Percentiles rank a stretch among this genome's conserved stretches.
These are phyloP conservation scores for Amanita polypyramis DNA, from an alignment of 768 basidiomycete genomes.

Conservation along the genomic window DNA sequence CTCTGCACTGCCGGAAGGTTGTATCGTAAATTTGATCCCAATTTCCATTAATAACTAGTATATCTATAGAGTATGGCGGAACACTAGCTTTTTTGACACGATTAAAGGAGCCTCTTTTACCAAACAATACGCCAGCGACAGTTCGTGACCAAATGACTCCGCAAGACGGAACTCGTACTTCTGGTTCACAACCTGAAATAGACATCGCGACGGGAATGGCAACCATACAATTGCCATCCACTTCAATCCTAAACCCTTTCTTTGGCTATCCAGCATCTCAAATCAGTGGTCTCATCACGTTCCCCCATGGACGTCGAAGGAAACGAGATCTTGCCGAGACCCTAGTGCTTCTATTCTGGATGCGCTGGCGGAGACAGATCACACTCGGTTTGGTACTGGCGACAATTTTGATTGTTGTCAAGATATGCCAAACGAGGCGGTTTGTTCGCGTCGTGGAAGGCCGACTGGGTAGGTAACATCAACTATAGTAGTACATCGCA, in stretches of 20 bases:
- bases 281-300: conserved; percentile 18
- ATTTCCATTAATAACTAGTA: conserved; percentile 8
- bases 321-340: conserved; percentile 61
- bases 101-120: conserved; percentile 40
- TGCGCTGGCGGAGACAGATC: conserved; percentile 44
- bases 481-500: neutral
- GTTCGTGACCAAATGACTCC: conserved; percentile 6
- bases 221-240: conserved; percentile 33
- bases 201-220: conserved; percentile 2
- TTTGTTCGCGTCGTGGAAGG: conserved; percentile 14
- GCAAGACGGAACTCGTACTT: conserved; percentile 9
- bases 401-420: conserved; percentile 18
- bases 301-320: conserved; percentile 54
- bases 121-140: conserved; percentile 12
- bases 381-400: conserved; percentile 23
- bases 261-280: conserved; percentile 56
- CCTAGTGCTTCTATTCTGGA: conserved; percentile 54
- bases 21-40: conserved; percentile 6
- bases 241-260: conserved; percentile 60
- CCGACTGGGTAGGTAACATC: neutral
- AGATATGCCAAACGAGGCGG: conserved; percentile 14
- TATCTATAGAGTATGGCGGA: conserved; percentile 56
- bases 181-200: conserved; percentile 9
- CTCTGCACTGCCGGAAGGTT: conserved; percentile 50
- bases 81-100: conserved; percentile 37